Base-by-base conservation (phyloP, 2,329 filamentous ascomycete species). In the Aspergillus tamarii region DNA sequence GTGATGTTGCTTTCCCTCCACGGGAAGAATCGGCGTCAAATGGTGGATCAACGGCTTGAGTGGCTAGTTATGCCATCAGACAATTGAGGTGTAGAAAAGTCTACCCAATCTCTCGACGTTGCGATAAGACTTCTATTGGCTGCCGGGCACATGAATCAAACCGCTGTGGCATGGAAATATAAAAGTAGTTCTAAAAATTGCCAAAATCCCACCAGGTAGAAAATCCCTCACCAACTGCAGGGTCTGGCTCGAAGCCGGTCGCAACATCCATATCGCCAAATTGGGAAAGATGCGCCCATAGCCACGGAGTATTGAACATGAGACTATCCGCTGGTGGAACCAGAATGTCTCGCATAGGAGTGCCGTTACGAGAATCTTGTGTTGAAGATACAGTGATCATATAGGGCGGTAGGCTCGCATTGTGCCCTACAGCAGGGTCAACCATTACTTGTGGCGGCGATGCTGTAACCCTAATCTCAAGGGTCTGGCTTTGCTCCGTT, bases 161-260 rank as follows among this genome's bases (percentile, higher is more conserved):
- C 12, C 32, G 11, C 32, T 34, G 32, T 34, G 9, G 32, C 32
- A 34, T 34, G 32, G 4, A 34, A 1, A 34, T 34, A 11, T 34
- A 34, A 34, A 34, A 11, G 32, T 34, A 34, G 2, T 34, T 34
- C 61, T 57, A 67, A 52, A 77, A 62, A 64, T 76, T 77, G 43
- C 74, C 74, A 67, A 76, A 68, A 62, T 77, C 73, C 74, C 74
- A 77, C 74, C 74, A 77, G 21, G 74, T 70, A 21, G 73, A 75
- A 61, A 75, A 74, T 10, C 73, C 73, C 14, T 76, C 74, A 53
- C 71, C 73, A 28, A 73, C 55, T 5, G 67, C 62, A 14, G 74
- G 65, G 56, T 72, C 72, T 19, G 72, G 67, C 48, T 73, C 70
- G 12, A 70, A 60, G 48, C 72, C 74, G 16, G 68, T 73, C 45